A percentile compares a stretch with the other conserved stretches of the same genome.
Evolutionary conservation across 495 filamentous ascomycete genomes (phyloP).

Genomic region (Podospora pseudoanserina): DNA sequence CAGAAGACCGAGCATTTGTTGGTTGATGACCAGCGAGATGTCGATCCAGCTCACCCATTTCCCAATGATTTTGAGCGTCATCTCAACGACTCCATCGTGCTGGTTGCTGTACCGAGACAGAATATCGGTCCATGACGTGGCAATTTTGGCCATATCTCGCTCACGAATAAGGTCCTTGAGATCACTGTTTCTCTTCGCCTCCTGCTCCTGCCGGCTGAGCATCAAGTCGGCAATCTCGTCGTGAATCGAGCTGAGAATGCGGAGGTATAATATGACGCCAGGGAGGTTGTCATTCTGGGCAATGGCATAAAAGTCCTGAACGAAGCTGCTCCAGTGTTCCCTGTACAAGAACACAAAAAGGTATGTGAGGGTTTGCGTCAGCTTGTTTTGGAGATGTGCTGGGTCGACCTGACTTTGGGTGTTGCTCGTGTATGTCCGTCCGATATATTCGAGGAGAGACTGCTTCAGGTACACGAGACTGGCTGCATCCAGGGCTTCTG

Average conservation of each 20-base stretch:
- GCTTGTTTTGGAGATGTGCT: conserved; percentile 85
- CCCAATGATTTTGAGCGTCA: conserved; percentile 81
- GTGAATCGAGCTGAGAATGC: conserved; percentile 81
- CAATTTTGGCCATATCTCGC: conserved; percentile 81
- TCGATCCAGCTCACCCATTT: conserved; percentile 99
- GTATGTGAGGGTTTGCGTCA: conserved; percentile 89
- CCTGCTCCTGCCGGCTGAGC: conserved; percentile 66
- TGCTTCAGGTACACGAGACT: conserved; percentile 69
- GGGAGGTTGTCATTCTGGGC: conserved; percentile 60
- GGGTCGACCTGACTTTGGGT: conserved; percentile 58
- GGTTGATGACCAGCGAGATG: conserved; percentile 86
- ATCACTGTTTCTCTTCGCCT: conserved; percentile 73
- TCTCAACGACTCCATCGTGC: conserved; percentile 71
- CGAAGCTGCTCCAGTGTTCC: conserved; percentile 77
- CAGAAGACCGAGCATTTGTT: conserved; percentile 75
- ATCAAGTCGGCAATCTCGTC: conserved; percentile 95
- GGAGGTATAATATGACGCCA: conserved; percentile 83
- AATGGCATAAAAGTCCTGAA: conserved; percentile 78
- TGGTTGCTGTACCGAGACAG: conserved; percentile 72
- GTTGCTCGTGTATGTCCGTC: conserved; percentile 62
- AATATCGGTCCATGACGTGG: conserved; percentile 86
- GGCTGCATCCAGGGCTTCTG: conserved; percentile 62
- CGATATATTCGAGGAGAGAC: conserved; percentile 71
- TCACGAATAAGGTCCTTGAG: conserved; percentile 86
- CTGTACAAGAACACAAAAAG: conserved; percentile 84